Base-by-base conservation (phyloP, 352 stramenopile genomes). In the Phytophthora pisi region DNA sequence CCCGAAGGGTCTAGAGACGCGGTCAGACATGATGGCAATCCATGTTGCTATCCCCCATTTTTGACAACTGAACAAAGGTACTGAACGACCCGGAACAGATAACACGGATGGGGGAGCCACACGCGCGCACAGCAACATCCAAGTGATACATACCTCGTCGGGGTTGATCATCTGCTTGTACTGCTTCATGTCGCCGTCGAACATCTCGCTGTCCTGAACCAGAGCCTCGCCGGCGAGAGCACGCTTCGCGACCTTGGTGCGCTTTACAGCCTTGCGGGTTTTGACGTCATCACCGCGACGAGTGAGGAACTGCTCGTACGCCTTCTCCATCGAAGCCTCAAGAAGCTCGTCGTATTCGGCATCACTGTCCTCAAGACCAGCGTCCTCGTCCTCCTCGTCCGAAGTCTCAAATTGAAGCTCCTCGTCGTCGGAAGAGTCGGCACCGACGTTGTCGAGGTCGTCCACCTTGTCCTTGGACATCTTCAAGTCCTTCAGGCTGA, bases 41-140 rank as follows among this genome's bases (percentile, higher is more conserved):
- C 78, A 68, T 58, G 20, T 89, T 77, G 36, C 5, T 96, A 57
- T 96, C 57, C 89, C 89, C 89, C 86, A 93, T 90, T 73, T 86
- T 96, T 94, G 89, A 96, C 89, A 96, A 96, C 89, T 96, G 89
- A 86, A 82, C 88, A 65, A 66, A 92, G 86, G 87, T 95, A 96
- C 86, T 77, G 80, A 83, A 51, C 75, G 52, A 93, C 88, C 81
- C 88, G 74, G 86, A 94, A 93, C 88, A 96, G 86, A 96, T 92
- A 96, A 96, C 88, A 96, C 88, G 85, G 84, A 92, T 90, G 84
- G 88, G 88, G 88, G 72, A 69, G 16, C 51, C 61, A 77, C 36
- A 53, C 52, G 64, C 23, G 70, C 56, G 77, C 42, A 40, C 34
- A 75, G 2, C 18, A 75, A 66, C 10, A 70, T 42, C 31, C 23